Base-by-base conservation (phyloP, 257 asterid species). In the Scutellaria galericulata region DNA sequence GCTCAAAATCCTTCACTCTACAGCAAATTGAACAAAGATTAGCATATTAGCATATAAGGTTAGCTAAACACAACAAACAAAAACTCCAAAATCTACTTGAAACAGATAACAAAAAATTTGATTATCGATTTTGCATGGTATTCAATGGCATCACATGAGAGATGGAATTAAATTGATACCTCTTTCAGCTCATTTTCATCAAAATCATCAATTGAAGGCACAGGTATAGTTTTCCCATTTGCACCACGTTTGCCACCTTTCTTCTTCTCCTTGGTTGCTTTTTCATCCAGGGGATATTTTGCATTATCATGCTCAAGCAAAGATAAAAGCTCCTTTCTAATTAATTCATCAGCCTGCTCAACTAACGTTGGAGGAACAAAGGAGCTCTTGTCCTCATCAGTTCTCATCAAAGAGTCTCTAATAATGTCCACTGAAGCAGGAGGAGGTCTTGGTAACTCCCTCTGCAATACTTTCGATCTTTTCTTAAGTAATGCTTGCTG, bases 381-480 rank as follows among this genome's bases (percentile, higher is more conserved):
- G 42, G 97, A 82, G 87, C 98, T 95, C 83, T 95, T 92, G 77
- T 92, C 99, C 68, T 82, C 98, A 67, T 83, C 96, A 66, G 96
- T 77, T 78, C 86, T 87, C 66, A 87, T 68, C 72, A 95, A 82
- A n/a, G 97, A 83, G 57, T 65, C 77, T 71, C 80, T 87, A 27
- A 95, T 90, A 74, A 92, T 83, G 61, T 90, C 97, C 80, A 92
- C 51, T 6, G 98, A 87, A 78, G 92, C 85, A 65, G 79, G 74
- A 73, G 98, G 98, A 51, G 98, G 99, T 81, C 99, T 85, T n/a
- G 99, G 99, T 41, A 95, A 90, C 84, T 88, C 96, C 84, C 99
- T 87, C 80, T 95, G 99, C 79, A 95, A 75, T 13, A 88, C 98
- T 83, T 95, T 95, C 3, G 98, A 95, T 80, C 99, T 87, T 81